These are phyloP conservation scores for Lachnellula arida DNA, from an alignment of 2,329 filamentous ascomycete species.

Conservation along the genomic window DNA sequence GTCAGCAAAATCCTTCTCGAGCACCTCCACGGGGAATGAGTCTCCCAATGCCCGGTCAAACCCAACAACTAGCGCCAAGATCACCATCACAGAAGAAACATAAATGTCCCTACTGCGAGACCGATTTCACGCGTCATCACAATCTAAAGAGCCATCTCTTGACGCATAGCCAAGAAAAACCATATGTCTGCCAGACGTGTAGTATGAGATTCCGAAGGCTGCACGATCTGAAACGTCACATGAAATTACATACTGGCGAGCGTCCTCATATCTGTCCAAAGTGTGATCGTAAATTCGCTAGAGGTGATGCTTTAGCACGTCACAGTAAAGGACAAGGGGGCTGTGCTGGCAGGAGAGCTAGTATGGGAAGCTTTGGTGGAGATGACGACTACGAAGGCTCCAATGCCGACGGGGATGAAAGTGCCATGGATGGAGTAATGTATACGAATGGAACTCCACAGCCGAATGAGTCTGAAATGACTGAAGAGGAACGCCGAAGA, in stretches of 20 bases:
- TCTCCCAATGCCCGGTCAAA: slow-evolving; percentile 48
- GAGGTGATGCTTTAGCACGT: slow-evolving; percentile 88
- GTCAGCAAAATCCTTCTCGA: slow-evolving; percentile 22
- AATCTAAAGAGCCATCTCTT: slow-evolving; percentile 96
- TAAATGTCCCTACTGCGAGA: slow-evolving; percentile 93
- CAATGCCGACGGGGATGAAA: slow-evolving; percentile 49
- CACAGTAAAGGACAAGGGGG: slow-evolving; percentile 95
- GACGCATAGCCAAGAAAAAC: slow-evolving; percentile 97
- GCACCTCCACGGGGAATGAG: slow-evolving; percentile 47
- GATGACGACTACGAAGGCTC: slow-evolving; percentile 66
- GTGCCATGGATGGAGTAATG: slow-evolving; percentile 51
- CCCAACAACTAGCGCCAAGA: slow-evolving; percentile 48
- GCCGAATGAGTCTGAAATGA: slow-evolving; percentile 56
- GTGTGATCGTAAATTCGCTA: slow-evolving; percentile 90
- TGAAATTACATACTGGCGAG: slow-evolving; percentile 94
- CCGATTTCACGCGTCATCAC: slow-evolving; percentile 94
- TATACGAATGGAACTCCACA: slow-evolving; percentile 44
- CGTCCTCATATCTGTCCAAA: slow-evolving; percentile 92
- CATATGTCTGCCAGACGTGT: slow-evolving; percentile 90
- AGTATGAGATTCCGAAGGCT: slow-evolving; percentile 86
- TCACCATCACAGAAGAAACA: slow-evolving; percentile 83
- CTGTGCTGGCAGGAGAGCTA: slow-evolving; percentile 85
- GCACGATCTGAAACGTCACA: slow-evolving; percentile 93
- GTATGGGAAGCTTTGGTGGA: slow-evolving; percentile 75
- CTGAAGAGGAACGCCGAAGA: slow-evolving; percentile 55